Evolutionary conservation across 257 asterid species (phyloP).

Genomic region (Ehretia macrophylla): DNA sequence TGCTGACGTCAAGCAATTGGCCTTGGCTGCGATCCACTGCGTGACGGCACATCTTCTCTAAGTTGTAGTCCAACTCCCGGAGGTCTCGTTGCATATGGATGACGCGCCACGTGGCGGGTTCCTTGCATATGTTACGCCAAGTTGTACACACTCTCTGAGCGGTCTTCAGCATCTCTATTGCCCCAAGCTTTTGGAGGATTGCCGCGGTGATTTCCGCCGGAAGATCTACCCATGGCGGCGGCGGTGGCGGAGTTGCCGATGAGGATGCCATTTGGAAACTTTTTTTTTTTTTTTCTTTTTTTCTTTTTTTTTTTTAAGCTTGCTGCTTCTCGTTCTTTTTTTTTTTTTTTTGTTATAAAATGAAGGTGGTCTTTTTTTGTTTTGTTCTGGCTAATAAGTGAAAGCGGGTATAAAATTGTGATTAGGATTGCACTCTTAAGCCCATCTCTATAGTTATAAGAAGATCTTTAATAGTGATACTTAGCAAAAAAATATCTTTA

Average conservation of each 20-base stretch:
- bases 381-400: too few species aligned
- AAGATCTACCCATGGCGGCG: constrained; percentile 11
- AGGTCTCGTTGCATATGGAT: constrained; percentile 7
- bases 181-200: constrained; percentile 4
- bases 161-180: constrained; percentile 2
- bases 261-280: background rate
- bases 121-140: constrained; percentile 11
- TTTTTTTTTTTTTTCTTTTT: too few species aligned
- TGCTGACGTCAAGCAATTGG: constrained; percentile 6
- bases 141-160: constrained; percentile 16
- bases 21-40: constrained; percentile 23
- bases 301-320: too few species aligned
- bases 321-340: too few species aligned
- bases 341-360: too few species aligned
- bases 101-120: constrained; percentile 11
- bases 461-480: too few species aligned
- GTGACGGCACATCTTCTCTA: constrained; percentile 5
- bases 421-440: too few species aligned
- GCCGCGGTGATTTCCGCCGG: constrained; percentile 5
- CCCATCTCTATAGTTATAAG: too few species aligned
- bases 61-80: background rate
- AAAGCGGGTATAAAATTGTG: too few species aligned
- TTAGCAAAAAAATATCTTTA: too few species aligned
- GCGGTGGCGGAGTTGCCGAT: background rate
- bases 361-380: too few species aligned